Base-by-base conservation (phyloP, 345 rosid species). In the Hibiscus tridactylites region DNA sequence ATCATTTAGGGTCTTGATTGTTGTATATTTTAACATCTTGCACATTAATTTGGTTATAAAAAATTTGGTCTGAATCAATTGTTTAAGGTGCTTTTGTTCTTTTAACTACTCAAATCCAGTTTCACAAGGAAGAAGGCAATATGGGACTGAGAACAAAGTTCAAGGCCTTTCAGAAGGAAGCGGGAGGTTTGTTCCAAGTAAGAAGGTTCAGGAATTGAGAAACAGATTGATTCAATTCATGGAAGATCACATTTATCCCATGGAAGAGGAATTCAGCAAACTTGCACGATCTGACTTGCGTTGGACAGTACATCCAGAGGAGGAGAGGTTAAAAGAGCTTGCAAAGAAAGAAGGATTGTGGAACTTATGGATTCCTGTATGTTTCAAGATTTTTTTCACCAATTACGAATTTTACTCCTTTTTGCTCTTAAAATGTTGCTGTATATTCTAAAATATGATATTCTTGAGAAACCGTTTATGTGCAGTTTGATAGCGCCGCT, bases 331-430 rank as follows among this genome's bases (percentile, higher is more conserved):
- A 72, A 95, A 89, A 81, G 92, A 85, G 60, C 68, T 90, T 83
- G 99, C 99, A 53, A 92, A 86, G 87, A 89, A 81, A 87, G 88
- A 89, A 79, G 96, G 97, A 67, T 72, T 95, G 60, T 92, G 99
- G 99, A 95, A 95, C 83, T 85, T 92, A 68, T 95, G 84, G 80
- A 79, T 92, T 76, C 97, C 99, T 47, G 97, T 95, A 91, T 75
- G 84, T 26, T 56, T 82, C 17, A 50, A 63, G 17, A 50, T 15
- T n/a, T 19, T 35, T 33, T 50, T 31, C 54, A 4, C 60, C 10
- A 31, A 13, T 64, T 19, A 21, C 28, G 24, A 13, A 9, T 39
- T 39, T 58, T 58, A 58, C 65, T 58, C 39, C 3, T 57, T 24
- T 39, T 71, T 19, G 31, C 44, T 29, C 16, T 16, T 9, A 49